Percentiles rank a stretch among this genome's conserved stretches.
These are phyloP conservation scores for Zygosaccharomyces pseudobailii DNA, from an alignment of 1,139 yeast genomes.

Conservation along the genomic window DNA sequence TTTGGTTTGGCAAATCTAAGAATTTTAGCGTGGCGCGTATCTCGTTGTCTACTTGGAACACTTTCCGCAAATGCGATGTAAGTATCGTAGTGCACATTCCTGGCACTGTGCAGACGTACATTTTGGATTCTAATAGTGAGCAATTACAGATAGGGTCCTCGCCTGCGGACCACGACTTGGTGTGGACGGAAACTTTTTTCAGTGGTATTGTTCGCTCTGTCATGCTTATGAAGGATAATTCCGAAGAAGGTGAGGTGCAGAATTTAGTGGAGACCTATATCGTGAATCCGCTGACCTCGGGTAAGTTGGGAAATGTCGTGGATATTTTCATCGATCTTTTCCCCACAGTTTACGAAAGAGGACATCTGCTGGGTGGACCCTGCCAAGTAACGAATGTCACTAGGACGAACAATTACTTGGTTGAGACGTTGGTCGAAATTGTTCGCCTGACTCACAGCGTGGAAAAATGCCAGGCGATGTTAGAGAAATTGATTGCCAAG, in stretches of 20 bases:
- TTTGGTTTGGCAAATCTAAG: conserved; percentile 70
- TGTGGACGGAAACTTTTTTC: conserved; percentile 83
- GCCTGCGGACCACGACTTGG: conserved; percentile 36
- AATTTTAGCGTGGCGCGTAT: conserved; percentile 76
- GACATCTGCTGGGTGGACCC: conserved; percentile 59
- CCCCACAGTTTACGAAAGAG: conserved; percentile 57
- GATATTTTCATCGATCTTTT: conserved; percentile 47
- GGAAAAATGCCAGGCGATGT: conserved; percentile 56
- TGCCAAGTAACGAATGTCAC: conserved; percentile 47
- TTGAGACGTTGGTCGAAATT: conserved; percentile 72
- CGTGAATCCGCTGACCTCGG: conserved; percentile 57
- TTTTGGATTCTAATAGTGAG: conserved; percentile 52
- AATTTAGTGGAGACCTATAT: conserved; percentile 56
- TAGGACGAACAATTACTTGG: conserved; percentile 76
- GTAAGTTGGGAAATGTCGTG: conserved; percentile 39
- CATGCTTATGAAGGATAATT: conserved; percentile 64
- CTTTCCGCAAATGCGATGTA: conserved; percentile 72
- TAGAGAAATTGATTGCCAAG: conserved; percentile 37
- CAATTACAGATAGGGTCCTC: conserved; percentile 28
- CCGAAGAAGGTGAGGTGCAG: conserved; percentile 64
- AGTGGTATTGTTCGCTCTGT: conserved; percentile 73
- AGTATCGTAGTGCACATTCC: conserved; percentile 71
- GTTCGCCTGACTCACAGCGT: conserved; percentile 66
- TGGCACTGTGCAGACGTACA: conserved; percentile 76
- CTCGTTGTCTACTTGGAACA: conserved; percentile 62